Percentiles rank a stretch among this genome's conserved stretches.
These are phyloP conservation scores for Candida peoriensis DNA, from an alignment of 805 yeast species.

Conservation along the genomic window DNA sequence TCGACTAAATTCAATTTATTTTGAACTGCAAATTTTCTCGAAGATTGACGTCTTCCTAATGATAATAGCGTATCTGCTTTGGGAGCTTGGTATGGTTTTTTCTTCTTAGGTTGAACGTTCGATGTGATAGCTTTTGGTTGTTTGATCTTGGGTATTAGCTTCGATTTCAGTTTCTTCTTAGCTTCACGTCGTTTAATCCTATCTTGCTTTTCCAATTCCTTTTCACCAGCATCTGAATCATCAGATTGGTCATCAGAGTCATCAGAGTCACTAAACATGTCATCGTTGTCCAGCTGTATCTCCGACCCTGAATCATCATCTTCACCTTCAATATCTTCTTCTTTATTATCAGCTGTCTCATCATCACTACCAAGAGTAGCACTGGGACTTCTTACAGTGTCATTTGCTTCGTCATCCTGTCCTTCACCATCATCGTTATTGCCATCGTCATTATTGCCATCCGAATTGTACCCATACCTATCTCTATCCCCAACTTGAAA, in stretches of 20 bases:
- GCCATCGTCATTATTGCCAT: constrained; percentile 27
- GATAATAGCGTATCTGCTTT: constrained; percentile 49
- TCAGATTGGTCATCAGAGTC: constrained; percentile 44
- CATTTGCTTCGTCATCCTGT: constrained; percentile 28
- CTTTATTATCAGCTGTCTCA: constrained; percentile 15
- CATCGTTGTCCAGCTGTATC: constrained; percentile 33
- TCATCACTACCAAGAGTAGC: constrained; percentile 16
- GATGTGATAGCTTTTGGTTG: constrained; percentile 24
- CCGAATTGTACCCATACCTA: constrained; percentile 23
- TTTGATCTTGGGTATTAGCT: constrained; percentile 30
- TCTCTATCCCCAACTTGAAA: constrained; percentile 27
- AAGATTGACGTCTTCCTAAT: constrained; percentile 60
- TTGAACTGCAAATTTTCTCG: constrained; percentile 71
- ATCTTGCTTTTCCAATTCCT: constrained; percentile 47
- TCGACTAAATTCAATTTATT: constrained; percentile 74
- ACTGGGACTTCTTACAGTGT: no score
- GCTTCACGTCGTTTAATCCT: constrained; percentile 28
- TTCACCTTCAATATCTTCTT: constrained; percentile 6
- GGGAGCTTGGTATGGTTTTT: constrained; percentile 31
- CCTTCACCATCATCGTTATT: constrained; percentile 27
- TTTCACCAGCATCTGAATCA: constrained; percentile 66
- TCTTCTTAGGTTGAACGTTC: constrained; percentile 26
- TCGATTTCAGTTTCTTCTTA: constrained; percentile 20
- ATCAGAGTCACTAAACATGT: constrained; percentile 50
- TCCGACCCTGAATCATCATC: constrained; percentile 9